Base-by-base conservation (phyloP, 75 land plant genomes). In the Adiantum capillusveneris region DNA sequence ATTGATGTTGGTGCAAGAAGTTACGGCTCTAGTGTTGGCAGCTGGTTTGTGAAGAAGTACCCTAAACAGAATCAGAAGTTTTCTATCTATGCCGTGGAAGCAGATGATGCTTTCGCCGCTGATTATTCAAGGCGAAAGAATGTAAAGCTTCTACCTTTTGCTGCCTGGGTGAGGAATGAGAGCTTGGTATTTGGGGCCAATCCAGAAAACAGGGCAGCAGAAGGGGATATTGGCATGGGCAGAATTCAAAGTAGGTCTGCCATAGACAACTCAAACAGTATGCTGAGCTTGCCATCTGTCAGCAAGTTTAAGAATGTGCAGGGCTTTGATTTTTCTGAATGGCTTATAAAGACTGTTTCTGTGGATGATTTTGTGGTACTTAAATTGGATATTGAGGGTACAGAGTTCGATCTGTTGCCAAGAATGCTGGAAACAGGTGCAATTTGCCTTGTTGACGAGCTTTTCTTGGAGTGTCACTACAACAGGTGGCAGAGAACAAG, bases 311-410 rank as follows among this genome's bases (percentile, higher is more conserved):
- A 62, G 17, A 58, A 29, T 29, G 84, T 90, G 59, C 78, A 68
- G 60, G 96, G 87, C 16, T 79, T 90, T 58, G 96, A 90, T 62
- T 79, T 90, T 53, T 82, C 91, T 0, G 72, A 76, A 7, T 90
- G 96, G 96, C 36, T 90, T 58, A 79, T 62, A 58, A 65, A 36
- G 0, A 75, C 78, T 0, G 84, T 81, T 25, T 11, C 74, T 0
- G 70, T 70, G 70, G 76, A 37, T 34, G 96, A 90, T 48, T 80
- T 74, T 55, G 84, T 90, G 62, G 87, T 90, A 44, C 71, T 90
- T 82, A 90, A 90, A 64, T 86, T 90, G 91, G 96, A 90, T 60
- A 84, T 90, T 37, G 91, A 90, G 65, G 96, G 96, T 31, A 77
- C 90, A 9, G 96, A 90, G 37, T 90, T 83, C 52, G 77, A 86